phyloP scores from a whole-genome alignment of 2,329 filamentous ascomycete species.

The Blastomyces gilchristii region DNA sequence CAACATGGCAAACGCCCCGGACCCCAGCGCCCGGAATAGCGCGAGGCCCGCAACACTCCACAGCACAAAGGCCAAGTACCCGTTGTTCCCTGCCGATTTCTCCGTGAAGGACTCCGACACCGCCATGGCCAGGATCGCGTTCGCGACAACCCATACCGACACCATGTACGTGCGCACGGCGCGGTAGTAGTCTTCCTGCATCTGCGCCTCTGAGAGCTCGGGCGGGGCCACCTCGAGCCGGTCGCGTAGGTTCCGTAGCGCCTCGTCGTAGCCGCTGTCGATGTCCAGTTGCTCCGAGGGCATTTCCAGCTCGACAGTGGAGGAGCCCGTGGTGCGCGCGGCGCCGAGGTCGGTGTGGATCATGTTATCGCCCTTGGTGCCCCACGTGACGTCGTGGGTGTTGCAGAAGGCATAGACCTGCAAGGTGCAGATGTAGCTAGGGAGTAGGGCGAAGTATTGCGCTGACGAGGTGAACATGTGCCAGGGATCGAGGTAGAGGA shows the following conservation, averaged over 20 bases:
- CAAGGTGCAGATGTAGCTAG: constrained; percentile 89
- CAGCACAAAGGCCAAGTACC: constrained; percentile 85
- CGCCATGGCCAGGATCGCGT: constrained; percentile 86
- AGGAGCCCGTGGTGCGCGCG: constrained; percentile 63
- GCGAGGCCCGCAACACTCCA: constrained; percentile 84
- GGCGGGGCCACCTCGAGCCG: constrained; percentile 66
- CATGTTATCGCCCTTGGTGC: constrained; percentile 96
- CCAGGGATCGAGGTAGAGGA: constrained; percentile 96
- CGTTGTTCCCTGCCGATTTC: constrained; percentile 64
- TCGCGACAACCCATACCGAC: constrained; percentile 83
- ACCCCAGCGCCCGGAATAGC: constrained; percentile 76
- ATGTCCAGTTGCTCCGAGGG: constrained; percentile 96
- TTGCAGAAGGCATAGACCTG: constrained; percentile 99
- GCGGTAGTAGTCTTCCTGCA: constrained; percentile 98
- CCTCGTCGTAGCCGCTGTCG: constrained; percentile 93
- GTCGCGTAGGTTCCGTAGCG: constrained; percentile 88
- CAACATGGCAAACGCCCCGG: constrained; percentile 69
- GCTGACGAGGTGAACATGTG: constrained; percentile 90
- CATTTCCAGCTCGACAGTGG: constrained; percentile 92
- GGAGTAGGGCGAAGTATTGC: constrained; percentile 88
- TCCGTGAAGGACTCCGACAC: constrained; percentile 75
- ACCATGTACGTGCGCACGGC: constrained; percentile 98
- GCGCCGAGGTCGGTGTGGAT: constrained; percentile 85
- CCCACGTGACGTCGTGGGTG: constrained; percentile 97
- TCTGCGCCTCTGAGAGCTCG: constrained; percentile 59